Evolutionary conservation across 208 protist species (phyloP).

Genomic region (Crithidia fasciculata): DNA sequence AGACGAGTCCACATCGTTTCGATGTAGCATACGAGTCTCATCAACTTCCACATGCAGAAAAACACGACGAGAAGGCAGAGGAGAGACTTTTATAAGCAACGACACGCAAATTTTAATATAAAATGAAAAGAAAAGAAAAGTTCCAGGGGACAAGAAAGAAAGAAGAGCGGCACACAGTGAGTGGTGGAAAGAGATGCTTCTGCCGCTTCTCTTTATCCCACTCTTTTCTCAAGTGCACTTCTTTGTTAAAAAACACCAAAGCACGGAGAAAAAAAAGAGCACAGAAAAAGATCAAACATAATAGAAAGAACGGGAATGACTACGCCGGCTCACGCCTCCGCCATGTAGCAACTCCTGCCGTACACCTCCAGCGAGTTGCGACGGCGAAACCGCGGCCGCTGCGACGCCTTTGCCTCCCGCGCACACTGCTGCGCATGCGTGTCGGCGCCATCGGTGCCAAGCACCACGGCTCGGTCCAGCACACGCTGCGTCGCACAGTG

Average conservation of each 20-base stretch:
- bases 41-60: too few species aligned
- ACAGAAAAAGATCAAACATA: not conserved
- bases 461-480: constrained; percentile 10
- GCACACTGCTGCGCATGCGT: not conserved
- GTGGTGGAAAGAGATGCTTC: not conserved
- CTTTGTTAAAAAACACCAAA: too few species aligned
- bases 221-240: too few species aligned
- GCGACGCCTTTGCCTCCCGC: constrained; percentile 2
- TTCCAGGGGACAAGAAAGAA: not conserved
- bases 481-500: not conserved
- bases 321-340: too few species aligned
- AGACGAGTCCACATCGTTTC: too few species aligned
- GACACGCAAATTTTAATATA: not conserved
- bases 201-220: not conserved
- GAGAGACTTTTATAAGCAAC: too few species aligned
- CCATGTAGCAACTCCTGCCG: not conserved
- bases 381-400: constrained; percentile 7
- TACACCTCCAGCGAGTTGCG: constrained; percentile 5
- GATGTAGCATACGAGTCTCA: too few species aligned
- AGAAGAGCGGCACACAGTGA: too few species aligned
- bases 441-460: not conserved
- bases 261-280: not conserved
- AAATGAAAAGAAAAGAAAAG: not conserved
- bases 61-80: too few species aligned
- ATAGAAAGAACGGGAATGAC: too few species aligned